These are phyloP conservation scores for Begonia fuchsioides DNA, from an alignment of 306 rosid genomes.

Conservation along the genomic window DNA sequence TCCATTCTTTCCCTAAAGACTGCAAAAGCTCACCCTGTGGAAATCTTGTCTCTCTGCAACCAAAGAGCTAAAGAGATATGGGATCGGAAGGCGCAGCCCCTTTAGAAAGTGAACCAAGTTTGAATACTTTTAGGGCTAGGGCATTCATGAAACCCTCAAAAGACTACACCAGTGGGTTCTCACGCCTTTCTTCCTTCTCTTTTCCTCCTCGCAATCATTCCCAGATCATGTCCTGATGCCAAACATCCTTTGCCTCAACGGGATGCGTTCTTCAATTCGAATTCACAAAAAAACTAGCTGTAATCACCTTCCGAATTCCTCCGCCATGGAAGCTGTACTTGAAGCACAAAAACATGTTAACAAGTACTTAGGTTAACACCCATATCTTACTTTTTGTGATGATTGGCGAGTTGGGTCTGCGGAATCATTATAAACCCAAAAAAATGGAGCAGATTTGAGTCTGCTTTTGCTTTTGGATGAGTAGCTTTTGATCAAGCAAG, in stretches of 20 bases:
- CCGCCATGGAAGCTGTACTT: too few species aligned
- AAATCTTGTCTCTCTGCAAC: constrained; percentile 83
- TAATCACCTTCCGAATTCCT: too few species aligned
- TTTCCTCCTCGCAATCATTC: neutral
- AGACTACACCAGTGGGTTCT: constrained; percentile 6
- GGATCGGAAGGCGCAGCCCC: constrained; percentile 8
- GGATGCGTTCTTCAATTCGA: neutral
- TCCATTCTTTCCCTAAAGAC: constrained; percentile 37
- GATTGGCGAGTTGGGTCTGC: too few species aligned
- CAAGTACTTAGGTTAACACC: too few species aligned
- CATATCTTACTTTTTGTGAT: too few species aligned
- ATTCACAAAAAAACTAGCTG: too few species aligned
- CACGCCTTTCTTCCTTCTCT: neutral
- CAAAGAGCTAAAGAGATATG: neutral
- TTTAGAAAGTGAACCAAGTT: constrained; percentile 5
- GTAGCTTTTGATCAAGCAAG: too few species aligned
- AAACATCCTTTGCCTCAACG: neutral
- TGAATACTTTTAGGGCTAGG: constrained; percentile 9
- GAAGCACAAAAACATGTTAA: too few species aligned
- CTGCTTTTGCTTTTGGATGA: too few species aligned
- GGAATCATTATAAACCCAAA: too few species aligned
- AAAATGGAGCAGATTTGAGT: too few species aligned
- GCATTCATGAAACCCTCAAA: constrained; percentile 4
- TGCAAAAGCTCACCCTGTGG: constrained; percentile 65
- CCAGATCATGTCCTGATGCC: neutral